These are phyloP conservation scores for Gossypium herbaceum DNA, from an alignment of 345 rosid species.

Conservation along the genomic window DNA sequence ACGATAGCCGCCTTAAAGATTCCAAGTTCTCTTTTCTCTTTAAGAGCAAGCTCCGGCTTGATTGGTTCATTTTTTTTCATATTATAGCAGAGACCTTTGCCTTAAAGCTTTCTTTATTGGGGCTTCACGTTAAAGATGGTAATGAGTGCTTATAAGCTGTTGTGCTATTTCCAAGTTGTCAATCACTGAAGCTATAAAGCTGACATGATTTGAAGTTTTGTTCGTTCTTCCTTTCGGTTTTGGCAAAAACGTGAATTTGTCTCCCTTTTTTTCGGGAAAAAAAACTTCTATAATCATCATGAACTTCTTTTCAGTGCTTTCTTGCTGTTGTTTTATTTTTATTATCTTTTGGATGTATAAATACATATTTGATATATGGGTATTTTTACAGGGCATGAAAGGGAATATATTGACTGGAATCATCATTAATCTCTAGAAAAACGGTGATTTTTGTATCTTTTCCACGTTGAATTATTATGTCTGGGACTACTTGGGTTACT, in stretches of 20 bases:
- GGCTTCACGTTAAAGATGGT: neutral
- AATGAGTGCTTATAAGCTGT: neutral
- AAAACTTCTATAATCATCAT: neutral
- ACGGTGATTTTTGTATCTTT: neutral
- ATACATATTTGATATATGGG: neutral
- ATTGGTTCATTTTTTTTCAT: neutral
- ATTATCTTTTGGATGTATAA: neutral
- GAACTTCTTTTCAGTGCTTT: neutral
- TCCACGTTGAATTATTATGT: conserved; percentile 25
- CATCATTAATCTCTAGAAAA: neutral
- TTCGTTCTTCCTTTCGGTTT: neutral
- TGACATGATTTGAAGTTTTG: neutral
- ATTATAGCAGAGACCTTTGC: neutral
- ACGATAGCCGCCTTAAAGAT: neutral
- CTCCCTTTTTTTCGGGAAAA: neutral
- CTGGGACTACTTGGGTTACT: conserved; percentile 49
- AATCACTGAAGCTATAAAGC: neutral
- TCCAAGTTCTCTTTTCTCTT: neutral
- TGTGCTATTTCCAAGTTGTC: neutral
- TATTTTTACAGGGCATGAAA: neutral
- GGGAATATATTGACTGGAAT: neutral
- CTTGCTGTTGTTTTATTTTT: neutral
- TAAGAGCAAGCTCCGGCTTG: neutral
- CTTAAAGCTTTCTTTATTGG: neutral
- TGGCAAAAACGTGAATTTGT: neutral